Evolutionary conservation across 345 rosid genomes (phyloP), one percentile per base, ranked within the genome.

Genomic region (Moringa oleifera): DNA sequence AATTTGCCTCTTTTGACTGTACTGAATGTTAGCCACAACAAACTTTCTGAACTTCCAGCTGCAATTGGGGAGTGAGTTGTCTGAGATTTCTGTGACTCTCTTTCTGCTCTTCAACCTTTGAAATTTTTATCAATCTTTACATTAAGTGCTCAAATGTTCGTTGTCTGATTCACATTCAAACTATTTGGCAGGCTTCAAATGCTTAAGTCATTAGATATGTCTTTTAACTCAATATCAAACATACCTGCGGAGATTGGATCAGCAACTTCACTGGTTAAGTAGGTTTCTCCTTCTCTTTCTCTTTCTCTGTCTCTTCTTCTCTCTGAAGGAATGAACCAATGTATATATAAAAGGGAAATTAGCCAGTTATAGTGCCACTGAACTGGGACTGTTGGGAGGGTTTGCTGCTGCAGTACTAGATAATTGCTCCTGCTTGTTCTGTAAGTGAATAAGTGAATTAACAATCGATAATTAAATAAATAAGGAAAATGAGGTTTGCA

Each of bases 171-270:
- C 21, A 20, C 3, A 46, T 45, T 59, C 20, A 17, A 19, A 23
- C 22, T 63, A 21, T 58, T 71, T 64, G 53, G 41, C 79, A 93
- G 98, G 86, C 98, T 93, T 72, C 71, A 83, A 3, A 67, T 79
- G 74, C 82, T 93, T 62, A 93, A 93, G 72, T 88, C 86, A 16
- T 76, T 93, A 72, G 97, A 93, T 62, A 89, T 86, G 60, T 90
- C 97, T 11, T 83, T 75, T 19, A 93, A 93, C 74, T 72, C 73
- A 18, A 78, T 93, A 52, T 56, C 65, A 18, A 73, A 71, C 65
- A 31, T 90, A 24, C 97, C 98, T n/a, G 96, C 85, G 9, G 86
- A 80, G 69, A 88, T 93, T 68, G 94, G 97, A 72, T 85, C 80
- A 0, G 91, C 89, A 49, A 61, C 83, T 73, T 76, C 94, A 72